phyloP scores from a whole-genome alignment of 179 eudicot species.

The Patellifolia procumbens region DNA sequence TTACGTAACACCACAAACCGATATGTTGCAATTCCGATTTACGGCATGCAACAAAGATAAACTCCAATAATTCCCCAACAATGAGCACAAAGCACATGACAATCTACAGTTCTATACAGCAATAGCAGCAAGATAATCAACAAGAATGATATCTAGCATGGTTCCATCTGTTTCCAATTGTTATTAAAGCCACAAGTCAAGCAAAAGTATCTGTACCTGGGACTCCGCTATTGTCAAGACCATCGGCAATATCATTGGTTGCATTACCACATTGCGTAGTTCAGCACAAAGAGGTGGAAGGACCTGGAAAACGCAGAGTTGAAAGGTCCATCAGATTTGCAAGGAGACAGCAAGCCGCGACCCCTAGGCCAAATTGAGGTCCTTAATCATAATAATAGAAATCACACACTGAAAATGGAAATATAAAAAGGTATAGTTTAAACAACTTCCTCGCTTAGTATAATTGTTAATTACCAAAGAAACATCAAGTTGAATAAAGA shows the following conservation, averaged over 20 bases:
- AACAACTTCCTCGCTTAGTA: not conserved
- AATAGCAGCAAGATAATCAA: not conserved
- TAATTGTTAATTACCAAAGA: not conserved
- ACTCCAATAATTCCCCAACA: no score
- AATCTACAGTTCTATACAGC: not conserved
- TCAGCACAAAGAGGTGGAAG: conserved; percentile 99
- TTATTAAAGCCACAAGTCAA: conserved; percentile 1
- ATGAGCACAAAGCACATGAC: no score
- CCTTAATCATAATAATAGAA: conserved; percentile 6
- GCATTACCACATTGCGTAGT: conserved; percentile 94
- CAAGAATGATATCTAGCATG: not conserved
- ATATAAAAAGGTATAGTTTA: not conserved
- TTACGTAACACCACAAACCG: not conserved
- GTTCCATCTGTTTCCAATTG: not conserved
- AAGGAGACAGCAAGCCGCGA: conserved; percentile 9
- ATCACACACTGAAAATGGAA: not conserved
- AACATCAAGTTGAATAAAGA: conserved; percentile 3
- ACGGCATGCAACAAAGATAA: no score
- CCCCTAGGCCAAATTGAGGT: not conserved
- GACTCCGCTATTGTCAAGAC: conserved; percentile 97
- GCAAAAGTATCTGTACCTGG: conserved; percentile 54
- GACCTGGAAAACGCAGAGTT: conserved; percentile 56
- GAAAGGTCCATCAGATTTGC: conserved; percentile 4
- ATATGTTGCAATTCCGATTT: not conserved
- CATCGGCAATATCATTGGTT: conserved; percentile 98